Conservation (phyloP, 2,329 filamentous ascomycete genomes). For the Coniella lustricola region DNA sequence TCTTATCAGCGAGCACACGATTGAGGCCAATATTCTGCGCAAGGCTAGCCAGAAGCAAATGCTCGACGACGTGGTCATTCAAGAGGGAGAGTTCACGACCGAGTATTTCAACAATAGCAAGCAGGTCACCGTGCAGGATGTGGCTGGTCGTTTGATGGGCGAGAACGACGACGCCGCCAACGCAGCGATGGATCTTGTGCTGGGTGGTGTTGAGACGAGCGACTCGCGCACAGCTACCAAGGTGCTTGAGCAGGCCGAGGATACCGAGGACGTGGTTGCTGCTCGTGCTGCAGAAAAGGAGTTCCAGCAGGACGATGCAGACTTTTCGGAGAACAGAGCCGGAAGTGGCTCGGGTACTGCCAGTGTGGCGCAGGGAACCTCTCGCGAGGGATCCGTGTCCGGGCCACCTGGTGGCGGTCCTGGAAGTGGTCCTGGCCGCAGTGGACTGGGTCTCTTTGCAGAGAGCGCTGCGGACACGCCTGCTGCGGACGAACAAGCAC, state of each 20-base stretch:
- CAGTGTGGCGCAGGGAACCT: slow-evolving; percentile 45
- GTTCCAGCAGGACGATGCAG: slow-evolving; percentile 75
- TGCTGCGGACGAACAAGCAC: slow-evolving; percentile 20
- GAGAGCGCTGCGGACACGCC: slow-evolving; percentile 28
- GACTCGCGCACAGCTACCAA: slow-evolving; percentile 58
- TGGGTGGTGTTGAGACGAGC: slow-evolving; percentile 57
- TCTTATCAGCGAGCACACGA: slow-evolving; percentile 86
- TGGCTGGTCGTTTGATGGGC: slow-evolving; percentile 53
- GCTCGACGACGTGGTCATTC: slow-evolving; percentile 95
- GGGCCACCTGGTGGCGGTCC: too few relatives aligned
- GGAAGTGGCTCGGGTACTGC: slow-evolving; percentile 38
- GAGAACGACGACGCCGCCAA: slow-evolving; percentile 66
- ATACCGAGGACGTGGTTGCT: slow-evolving; percentile 83
- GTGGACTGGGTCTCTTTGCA: slow-evolving; percentile 29
- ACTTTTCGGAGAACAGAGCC: slow-evolving; percentile 63
- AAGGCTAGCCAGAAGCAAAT: slow-evolving; percentile 97
- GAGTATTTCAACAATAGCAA: slow-evolving; percentile 71
- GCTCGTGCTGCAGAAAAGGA: slow-evolving; percentile 85
- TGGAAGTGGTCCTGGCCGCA: slow-evolving; percentile 24
- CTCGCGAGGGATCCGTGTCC: slow-evolving; percentile 30
- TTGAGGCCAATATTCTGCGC: slow-evolving; percentile 94
- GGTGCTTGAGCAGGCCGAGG: slow-evolving; percentile 83
- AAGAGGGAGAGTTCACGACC: slow-evolving; percentile 95
- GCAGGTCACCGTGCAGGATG: slow-evolving; percentile 62
- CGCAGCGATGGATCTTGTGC: slow-evolving; percentile 77